These are phyloP conservation scores for Neonothopanus nambi DNA, from an alignment of 1,284 basidiomycete genomes.

Conservation along the genomic window DNA sequence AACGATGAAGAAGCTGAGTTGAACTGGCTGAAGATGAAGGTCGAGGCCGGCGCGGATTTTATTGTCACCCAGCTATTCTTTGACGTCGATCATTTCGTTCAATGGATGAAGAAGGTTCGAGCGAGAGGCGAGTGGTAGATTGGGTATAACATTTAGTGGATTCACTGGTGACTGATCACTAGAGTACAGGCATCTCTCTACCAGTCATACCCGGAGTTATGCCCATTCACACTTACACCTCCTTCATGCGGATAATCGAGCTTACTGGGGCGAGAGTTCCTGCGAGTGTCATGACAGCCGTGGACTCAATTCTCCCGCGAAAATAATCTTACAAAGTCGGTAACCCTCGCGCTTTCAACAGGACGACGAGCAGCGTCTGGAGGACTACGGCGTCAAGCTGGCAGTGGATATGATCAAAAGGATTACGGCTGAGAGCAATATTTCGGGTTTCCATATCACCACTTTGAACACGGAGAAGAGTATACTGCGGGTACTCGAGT, in stretches of 20 bases:
- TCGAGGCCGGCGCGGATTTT: slow-evolving; percentile 94
- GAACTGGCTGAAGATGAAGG: slow-evolving; percentile 80
- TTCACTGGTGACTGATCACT: slow-evolving; percentile 10
- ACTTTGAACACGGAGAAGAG: slow-evolving; percentile 98
- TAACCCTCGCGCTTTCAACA: slow-evolving; percentile 32
- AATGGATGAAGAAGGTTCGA: slow-evolving; percentile 77
- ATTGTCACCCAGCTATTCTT: slow-evolving; percentile 99
- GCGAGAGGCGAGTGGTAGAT: slow-evolving; percentile 61
- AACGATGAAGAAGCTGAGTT: slow-evolving; percentile 73
- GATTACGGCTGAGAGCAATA: slow-evolving; percentile 55
- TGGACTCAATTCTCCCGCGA: slow-evolving; percentile 57
- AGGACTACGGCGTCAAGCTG: slow-evolving; percentile 83
- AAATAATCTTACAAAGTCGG: slow-evolving; percentile 20
- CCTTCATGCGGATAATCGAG: slow-evolving; percentile 90
- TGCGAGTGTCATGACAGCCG: slow-evolving; percentile 59
- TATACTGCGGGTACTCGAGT: slow-evolving; percentile 85
- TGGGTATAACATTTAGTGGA: not conserved
- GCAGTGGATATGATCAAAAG: slow-evolving; percentile 75
- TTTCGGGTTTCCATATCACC: slow-evolving; percentile 91
- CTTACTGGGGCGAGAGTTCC: slow-evolving; percentile 87
- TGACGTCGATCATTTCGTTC: slow-evolving; percentile 83
- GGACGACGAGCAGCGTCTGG: slow-evolving; percentile 90
- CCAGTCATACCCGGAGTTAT: slow-evolving; percentile 96
- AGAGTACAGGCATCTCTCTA: slow-evolving; percentile 73
- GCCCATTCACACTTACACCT: slow-evolving; percentile 96